Percentiles rank a stretch among this genome's conserved stretches.
Evolutionary conservation across 768 basidiomycete species (phyloP).

Genomic region (Mycena kentingensis): DNA sequence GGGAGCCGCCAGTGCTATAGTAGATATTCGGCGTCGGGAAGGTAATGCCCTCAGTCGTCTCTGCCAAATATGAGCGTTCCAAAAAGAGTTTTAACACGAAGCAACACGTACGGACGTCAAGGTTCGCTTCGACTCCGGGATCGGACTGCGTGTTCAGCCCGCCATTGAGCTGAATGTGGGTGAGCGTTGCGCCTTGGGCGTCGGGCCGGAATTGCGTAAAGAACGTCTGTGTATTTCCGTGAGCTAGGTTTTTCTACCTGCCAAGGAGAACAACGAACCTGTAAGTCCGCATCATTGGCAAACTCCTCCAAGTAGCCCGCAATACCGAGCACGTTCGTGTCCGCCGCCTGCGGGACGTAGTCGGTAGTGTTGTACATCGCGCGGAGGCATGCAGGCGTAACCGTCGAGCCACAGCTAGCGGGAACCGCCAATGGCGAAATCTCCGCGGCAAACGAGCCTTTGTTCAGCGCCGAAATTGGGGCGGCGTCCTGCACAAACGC

Average conservation of each 20-base stretch:
- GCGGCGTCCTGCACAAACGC: conserved; percentile 1
- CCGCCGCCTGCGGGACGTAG: conserved; percentile 16
- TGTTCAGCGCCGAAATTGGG: not conserved
- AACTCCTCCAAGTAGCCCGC: conserved; percentile 24
- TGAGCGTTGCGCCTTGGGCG: conserved; percentile 25
- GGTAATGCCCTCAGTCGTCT: conserved; percentile 63
- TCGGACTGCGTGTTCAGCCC: conserved; percentile 28
- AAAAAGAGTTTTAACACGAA: conserved; percentile 1
- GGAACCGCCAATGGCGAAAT: conserved; percentile 8
- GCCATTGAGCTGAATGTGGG: conserved; percentile 27
- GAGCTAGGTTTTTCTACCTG: conserved; percentile 14
- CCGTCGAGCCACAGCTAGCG: conserved; percentile 22
- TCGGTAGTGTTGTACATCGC: conserved; percentile 25
- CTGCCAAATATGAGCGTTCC: not conserved
- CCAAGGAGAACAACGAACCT: conserved; percentile 14
- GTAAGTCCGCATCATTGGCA: conserved; percentile 10
- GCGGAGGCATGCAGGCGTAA: conserved; percentile 27
- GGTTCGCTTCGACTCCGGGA: conserved; percentile 28
- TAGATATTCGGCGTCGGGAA: conserved; percentile 64
- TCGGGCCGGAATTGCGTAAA: conserved; percentile 26
- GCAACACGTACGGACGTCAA: no score
- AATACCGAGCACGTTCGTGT: conserved; percentile 22
- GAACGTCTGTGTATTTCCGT: no score
- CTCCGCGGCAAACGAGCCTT: not conserved
- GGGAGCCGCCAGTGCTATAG: conserved; percentile 66